Evolutionary conservation across 352 stramenopile species (phyloP), one percentile per base, ranked within the genome.

Genomic region (Phytopythium boreale): DNA sequence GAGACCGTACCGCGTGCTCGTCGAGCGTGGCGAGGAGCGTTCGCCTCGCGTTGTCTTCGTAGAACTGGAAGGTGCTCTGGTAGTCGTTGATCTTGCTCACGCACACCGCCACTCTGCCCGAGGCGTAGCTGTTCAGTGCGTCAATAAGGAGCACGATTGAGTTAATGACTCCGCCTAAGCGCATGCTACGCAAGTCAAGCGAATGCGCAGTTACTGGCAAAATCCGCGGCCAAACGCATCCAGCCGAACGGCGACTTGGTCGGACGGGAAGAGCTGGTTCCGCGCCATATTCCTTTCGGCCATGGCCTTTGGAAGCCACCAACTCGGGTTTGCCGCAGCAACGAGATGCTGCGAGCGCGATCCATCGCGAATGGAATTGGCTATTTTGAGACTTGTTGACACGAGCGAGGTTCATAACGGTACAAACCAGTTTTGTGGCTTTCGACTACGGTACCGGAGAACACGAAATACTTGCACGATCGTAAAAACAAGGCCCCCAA

Each of bases 81-180:
- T 88, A 87, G 20, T 71, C 69, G 58, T 78, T 93, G 41, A 92
- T 79, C 56, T 80, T 87, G 71, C 83, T 92, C n/a, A 81, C 71
- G 56, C 83, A 91, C 26, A 77, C 83, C 19, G 84, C 83, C 20
- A 93, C 76, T 52, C 81, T 76, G 0, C 84, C 81, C 14, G 80
- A 89, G 24, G 75, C 62, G 62, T 93, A 93, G 64, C 84, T 76
- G 46, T n/a, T 20, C 46, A 20, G n/a, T 56, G 8, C 22, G 15
- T 22, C 41, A 22, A 31, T 22, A 55, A 20, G 26, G 26, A 27
- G 12, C n/a, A 26, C 20, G 10, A 29, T 34, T 29, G 14, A 80
- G 52, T 31, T 14, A 59, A n/a, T 6, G 22, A 43, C 12, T 26
- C 26, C 56, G 8, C 39, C 6, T 46, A 2, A 46, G 19, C 39